These are phyloP conservation scores for Infundibulicybe gibba DNA, from an alignment of 768 basidiomycete species.

Conservation along the genomic window DNA sequence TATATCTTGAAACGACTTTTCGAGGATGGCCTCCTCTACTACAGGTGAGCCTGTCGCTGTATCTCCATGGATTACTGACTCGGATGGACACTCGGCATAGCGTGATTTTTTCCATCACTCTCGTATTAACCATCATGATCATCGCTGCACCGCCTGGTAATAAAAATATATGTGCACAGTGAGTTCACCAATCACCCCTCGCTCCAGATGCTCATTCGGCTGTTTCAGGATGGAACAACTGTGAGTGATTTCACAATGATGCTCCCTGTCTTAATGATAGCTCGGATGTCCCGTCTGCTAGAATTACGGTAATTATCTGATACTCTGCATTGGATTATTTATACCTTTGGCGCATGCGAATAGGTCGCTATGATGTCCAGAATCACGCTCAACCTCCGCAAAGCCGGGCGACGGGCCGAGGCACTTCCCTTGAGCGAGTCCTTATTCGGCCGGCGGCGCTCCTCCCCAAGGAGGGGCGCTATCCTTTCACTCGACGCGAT, in stretches of 20 bases:
- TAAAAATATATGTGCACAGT: conserved; percentile 25
- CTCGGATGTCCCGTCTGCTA: too few species aligned
- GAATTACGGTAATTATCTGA: too few species aligned
- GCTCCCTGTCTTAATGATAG: not conserved
- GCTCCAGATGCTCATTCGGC: not conserved
- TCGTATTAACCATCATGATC: conserved; percentile 24
- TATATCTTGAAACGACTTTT: conserved; percentile 18
- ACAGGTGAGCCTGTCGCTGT: conserved; percentile 10
- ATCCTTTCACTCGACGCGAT: too few species aligned
- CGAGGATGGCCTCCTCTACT: conserved; percentile 24
- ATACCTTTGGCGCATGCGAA: too few species aligned
- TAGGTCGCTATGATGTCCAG: too few species aligned
- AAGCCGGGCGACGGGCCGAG: too few species aligned
- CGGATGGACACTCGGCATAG: conserved; percentile 5
- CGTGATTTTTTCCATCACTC: conserved; percentile 21
- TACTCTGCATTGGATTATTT: too few species aligned
- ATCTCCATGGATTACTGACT: not conserved
- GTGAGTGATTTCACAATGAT: conserved; percentile 6
- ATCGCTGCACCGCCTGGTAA: conserved; percentile 18
- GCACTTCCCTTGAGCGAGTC: too few species aligned
- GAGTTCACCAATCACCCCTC: conserved; percentile 6
- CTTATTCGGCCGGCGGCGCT: too few species aligned
- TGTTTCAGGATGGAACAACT: conserved; percentile 14
- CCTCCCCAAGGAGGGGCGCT: too few species aligned
- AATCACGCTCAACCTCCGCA: too few species aligned